Evolutionary conservation across 331 rosid species (phyloP).

Genomic region (Malus hybrid): DNA sequence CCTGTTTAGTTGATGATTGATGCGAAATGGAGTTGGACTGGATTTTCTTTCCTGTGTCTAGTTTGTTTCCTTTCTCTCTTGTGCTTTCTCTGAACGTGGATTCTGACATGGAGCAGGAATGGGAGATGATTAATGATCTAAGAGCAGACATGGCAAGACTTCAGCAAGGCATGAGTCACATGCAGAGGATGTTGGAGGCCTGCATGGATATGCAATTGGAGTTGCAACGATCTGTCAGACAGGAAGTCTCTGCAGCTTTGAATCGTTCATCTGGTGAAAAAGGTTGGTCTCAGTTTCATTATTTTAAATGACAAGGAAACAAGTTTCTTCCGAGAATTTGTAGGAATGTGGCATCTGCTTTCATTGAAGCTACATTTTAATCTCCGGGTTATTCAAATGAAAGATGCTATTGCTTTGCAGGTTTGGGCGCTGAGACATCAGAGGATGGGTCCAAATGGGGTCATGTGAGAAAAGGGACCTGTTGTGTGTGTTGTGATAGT

Average conservation of each 20-base stretch:
- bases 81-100: conserved; percentile 3
- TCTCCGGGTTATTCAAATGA: neutral
- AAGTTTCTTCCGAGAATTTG: neutral
- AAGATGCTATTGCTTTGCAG: conserved; percentile 30
- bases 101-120: conserved; percentile 57
- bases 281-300: conserved; percentile 30
- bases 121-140: conserved; percentile 95
- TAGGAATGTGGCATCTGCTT: neutral
- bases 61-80: neutral
- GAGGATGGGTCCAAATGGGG: conserved; percentile 97
- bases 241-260: conserved; percentile 99
- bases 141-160: conserved; percentile 96
- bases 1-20: neutral
- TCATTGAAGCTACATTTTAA: neutral
- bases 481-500: conserved; percentile 97
- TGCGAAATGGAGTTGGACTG: neutral
- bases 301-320: neutral
- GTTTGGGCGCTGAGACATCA: conserved; percentile 72
- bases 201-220: conserved; percentile 99
- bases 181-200: conserved; percentile 99
- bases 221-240: conserved; percentile 97
- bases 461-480: conserved; percentile 95
- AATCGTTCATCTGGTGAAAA: conserved; percentile 79
- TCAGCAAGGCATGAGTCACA: conserved; percentile 99
- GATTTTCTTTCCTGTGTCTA: neutral